These are phyloP conservation scores for Sporothrix inflata DNA, from an alignment of 2,329 filamentous ascomycete genomes.

Conservation along the genomic window DNA sequence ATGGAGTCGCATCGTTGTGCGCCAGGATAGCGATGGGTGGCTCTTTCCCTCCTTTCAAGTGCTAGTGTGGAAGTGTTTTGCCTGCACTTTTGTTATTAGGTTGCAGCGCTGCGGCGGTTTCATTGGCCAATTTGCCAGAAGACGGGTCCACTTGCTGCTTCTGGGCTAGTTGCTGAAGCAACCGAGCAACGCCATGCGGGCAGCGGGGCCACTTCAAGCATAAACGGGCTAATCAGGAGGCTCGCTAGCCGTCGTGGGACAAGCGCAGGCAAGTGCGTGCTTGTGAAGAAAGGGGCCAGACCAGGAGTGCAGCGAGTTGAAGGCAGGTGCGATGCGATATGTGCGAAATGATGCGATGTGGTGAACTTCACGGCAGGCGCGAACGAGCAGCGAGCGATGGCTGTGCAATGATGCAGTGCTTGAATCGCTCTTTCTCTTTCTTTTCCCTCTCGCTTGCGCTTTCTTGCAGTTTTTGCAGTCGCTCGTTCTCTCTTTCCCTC, in stretches of 20 bases:
- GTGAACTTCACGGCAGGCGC: not conserved
- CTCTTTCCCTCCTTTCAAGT: not conserved
- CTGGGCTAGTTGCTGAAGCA: conserved; percentile 34
- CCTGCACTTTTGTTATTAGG: conserved; percentile 19
- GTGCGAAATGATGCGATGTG: not conserved
- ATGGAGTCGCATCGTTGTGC: not conserved
- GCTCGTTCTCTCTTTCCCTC: not conserved
- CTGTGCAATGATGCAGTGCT: too few species aligned
- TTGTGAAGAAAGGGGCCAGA: conserved; percentile 14
- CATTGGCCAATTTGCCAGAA: conserved; percentile 24
- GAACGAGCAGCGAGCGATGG: not conserved
- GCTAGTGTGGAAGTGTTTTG: not conserved
- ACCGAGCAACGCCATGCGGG: conserved; percentile 23
- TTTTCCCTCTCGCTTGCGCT: too few species aligned
- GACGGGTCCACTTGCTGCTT: conserved; percentile 23
- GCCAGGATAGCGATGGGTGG: not conserved
- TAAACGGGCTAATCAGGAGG: conserved; percentile 24
- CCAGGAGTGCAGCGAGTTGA: not conserved
- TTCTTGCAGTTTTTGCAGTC: not conserved
- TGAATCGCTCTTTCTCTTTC: not conserved
- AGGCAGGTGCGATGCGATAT: not conserved
- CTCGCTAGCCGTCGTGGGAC: conserved; percentile 10
- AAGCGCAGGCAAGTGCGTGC: conserved; percentile 18
- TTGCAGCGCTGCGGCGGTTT: not conserved
- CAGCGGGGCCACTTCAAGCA: conserved; percentile 21